phyloP scores from a whole-genome alignment of 164 flowering plant species.

The Stephania yunnanensis region DNA sequence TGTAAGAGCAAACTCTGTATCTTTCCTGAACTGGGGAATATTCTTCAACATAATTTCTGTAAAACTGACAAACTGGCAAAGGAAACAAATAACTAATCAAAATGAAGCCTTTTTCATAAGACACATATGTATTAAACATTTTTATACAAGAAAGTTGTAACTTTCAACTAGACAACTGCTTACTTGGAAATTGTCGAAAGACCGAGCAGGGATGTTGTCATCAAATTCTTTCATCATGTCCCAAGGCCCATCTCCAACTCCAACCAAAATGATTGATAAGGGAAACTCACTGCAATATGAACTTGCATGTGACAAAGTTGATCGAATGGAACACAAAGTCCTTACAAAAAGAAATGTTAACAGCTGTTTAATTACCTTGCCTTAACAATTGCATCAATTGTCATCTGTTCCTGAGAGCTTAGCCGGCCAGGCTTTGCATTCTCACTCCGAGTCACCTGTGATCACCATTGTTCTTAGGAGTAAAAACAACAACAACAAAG shows the following conservation, averaged over 20 bases:
- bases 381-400: slow-evolving; percentile 78
- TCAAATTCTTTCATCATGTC: slow-evolving; percentile 90
- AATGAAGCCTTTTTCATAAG: not conserved
- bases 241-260: slow-evolving; percentile 98
- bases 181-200: slow-evolving; percentile 88
- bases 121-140: not conserved
- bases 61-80: slow-evolving; percentile 75
- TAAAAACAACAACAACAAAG: too few relatives aligned
- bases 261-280: slow-evolving; percentile 75
- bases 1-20: slow-evolving; percentile 81
- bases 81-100: not conserved
- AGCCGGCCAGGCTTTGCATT: slow-evolving; percentile 63
- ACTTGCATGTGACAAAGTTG: not conserved
- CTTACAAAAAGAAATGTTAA: not conserved
- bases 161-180: slow-evolving; percentile 2
- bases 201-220: slow-evolving; percentile 79
- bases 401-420: slow-evolving; percentile 82
- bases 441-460: slow-evolving; percentile 91
- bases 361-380: slow-evolving; percentile 54
- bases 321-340: not conserved
- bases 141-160: not conserved
- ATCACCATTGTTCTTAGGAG: slow-evolving; percentile 5
- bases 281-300: slow-evolving; percentile 55
- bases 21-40: slow-evolving; percentile 39
- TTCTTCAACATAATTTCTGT: slow-evolving; percentile 81